Evolutionary conservation across 768 basidiomycete genomes (phyloP).

Genomic region (Saitozyma sp.): DNA sequence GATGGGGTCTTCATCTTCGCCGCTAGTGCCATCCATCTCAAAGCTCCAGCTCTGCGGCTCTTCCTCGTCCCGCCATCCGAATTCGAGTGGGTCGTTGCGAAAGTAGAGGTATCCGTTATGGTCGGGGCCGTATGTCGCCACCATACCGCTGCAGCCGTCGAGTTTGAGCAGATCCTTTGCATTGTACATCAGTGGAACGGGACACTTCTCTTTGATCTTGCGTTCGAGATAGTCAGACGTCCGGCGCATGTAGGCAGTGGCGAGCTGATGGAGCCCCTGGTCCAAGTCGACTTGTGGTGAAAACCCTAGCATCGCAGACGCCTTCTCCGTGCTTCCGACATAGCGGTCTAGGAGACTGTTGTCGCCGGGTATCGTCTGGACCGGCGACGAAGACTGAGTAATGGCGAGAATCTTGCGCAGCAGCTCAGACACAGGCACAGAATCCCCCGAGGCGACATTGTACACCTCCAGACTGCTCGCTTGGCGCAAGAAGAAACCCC

Average conservation of each 20-base stretch:
- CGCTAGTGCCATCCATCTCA: too few relatives aligned
- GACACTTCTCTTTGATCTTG: conserved; percentile 10
- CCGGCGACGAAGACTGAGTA: conserved; percentile 39
- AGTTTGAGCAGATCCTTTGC: conserved; percentile 25
- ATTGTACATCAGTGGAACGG: too few relatives aligned
- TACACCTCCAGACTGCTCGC: too few relatives aligned
- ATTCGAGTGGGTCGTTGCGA: conserved; percentile 3
- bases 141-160: conserved; percentile 36
- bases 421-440: conserved; percentile 21
- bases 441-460: conserved; percentile 36
- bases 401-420: conserved; percentile 30
- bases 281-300: conserved; percentile 26
- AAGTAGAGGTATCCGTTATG: conserved; percentile 1
- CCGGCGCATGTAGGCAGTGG: conserved; percentile 10
- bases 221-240: conserved; percentile 16
- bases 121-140: conserved; percentile 21
- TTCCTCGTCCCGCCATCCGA: conserved; percentile 9
- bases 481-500: too few relatives aligned
- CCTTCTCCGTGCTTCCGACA: conserved; percentile 17
- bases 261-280: conserved; percentile 30
- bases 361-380: conserved; percentile 26
- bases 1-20: too few relatives aligned
- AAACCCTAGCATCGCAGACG: conserved; percentile 28
- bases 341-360: conserved; percentile 18
- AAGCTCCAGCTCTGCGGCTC: conserved; percentile 5